Evolutionary conservation across 345 rosid genomes (phyloP).

Genomic region (Euphorbia peplus): DNA sequence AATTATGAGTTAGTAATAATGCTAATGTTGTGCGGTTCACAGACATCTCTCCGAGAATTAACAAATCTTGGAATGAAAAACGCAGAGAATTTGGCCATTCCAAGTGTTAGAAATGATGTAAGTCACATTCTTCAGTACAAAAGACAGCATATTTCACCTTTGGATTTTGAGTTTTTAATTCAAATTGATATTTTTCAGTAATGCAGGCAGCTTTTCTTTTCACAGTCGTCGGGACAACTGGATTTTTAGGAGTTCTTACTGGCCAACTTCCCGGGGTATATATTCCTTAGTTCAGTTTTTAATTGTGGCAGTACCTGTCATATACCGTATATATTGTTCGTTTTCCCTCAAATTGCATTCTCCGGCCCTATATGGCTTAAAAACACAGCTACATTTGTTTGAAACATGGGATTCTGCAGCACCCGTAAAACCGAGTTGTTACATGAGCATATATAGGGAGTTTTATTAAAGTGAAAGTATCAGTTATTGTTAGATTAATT

Average conservation of each 20-base stretch:
- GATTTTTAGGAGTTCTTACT: conserved; percentile 73
- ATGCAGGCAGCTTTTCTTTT: conserved; percentile 93
- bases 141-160: not conserved
- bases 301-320: too few relatives aligned
- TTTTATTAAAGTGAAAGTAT: not conserved
- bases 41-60: conserved; percentile 87
- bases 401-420: too few relatives aligned
- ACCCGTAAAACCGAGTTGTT: too few relatives aligned
- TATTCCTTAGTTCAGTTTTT: not conserved
- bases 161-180: conserved; percentile 1
- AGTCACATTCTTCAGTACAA: conserved; percentile 20
- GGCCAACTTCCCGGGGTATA: conserved; percentile 95
- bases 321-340: too few relatives aligned
- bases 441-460: too few relatives aligned
- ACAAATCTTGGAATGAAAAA: conserved; percentile 77
- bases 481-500: not conserved
- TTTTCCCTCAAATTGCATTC: too few relatives aligned
- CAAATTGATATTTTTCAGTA: conserved; percentile 37
- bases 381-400: too few relatives aligned
- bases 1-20: not conserved
- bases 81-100: conserved; percentile 89
- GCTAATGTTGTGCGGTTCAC: conserved; percentile 5
- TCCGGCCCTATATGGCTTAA: too few relatives aligned
- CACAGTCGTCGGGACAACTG: conserved; percentile 84
- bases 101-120: conserved; percentile 92